phyloP scores from a whole-genome alignment of 176 grass and related monocot genomes.

The Canna indica region DNA sequence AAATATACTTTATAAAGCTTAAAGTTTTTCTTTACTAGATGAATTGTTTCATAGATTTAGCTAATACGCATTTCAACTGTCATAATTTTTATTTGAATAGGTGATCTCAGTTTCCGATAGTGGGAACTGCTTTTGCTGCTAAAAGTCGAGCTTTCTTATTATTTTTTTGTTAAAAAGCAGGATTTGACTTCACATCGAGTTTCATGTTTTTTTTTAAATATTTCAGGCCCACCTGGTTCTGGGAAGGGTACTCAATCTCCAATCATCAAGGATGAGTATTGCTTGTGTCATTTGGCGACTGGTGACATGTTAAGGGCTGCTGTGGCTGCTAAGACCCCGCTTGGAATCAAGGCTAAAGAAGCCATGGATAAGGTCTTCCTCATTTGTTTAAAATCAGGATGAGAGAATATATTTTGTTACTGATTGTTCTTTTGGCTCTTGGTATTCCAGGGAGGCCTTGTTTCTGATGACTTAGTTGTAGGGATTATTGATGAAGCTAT shows the following conservation, averaged over 20 bases:
- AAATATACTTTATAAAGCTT: too few relatives aligned
- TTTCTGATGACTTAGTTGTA: conserved; percentile 92
- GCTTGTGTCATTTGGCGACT: conserved; percentile 93
- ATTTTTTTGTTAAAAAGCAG: background rate
- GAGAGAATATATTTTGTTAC: conserved; percentile 18
- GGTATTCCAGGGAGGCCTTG: conserved; percentile 70
- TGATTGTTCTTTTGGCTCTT: conserved; percentile 8
- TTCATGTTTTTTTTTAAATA: background rate
- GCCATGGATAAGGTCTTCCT: conserved; percentile 65
- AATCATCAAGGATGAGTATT: conserved; percentile 94
- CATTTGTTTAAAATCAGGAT: background rate
- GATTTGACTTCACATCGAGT: background rate
- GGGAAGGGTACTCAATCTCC: conserved; percentile 96
- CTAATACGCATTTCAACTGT: too few relatives aligned
- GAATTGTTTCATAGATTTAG: too few relatives aligned
- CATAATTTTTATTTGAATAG: too few relatives aligned
- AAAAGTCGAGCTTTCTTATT: background rate
- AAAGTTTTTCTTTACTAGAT: too few relatives aligned
- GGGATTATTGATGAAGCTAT: conserved; percentile 98
- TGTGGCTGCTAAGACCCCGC: conserved; percentile 83
- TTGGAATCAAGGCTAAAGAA: conserved; percentile 92
- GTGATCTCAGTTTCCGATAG: too few relatives aligned
- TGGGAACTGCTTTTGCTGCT: too few relatives aligned
- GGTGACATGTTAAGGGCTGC: conserved; percentile 98
- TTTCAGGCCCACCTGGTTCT: conserved; percentile 84